Conservation (phyloP, 257 asterid species). For the Ballota nigra region DNA sequence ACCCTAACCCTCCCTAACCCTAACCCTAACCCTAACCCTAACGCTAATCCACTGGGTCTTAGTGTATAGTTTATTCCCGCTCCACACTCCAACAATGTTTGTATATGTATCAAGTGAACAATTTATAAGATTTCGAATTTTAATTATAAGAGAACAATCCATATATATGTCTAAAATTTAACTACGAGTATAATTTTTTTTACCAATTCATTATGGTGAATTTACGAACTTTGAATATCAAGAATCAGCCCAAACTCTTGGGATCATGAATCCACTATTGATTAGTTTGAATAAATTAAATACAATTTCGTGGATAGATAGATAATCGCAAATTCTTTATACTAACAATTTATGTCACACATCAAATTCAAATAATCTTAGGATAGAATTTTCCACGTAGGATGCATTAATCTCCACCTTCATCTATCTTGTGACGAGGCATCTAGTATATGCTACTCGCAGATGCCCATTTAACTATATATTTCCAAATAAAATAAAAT, state of each 20-base stretch:
- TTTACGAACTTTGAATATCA: neutral
- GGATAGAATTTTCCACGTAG: conserved; percentile 31
- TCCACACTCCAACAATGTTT: too few relatives aligned
- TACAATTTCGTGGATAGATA: neutral
- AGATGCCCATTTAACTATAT: conserved; percentile 11
- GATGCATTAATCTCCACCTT: conserved; percentile 19
- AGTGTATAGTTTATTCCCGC: too few relatives aligned
- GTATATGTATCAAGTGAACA: too few relatives aligned
- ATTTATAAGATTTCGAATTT: too few relatives aligned
- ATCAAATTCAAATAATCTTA: conserved; percentile 4
- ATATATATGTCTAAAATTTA: too few relatives aligned
- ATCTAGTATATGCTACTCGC: conserved; percentile 19
- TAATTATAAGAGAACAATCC: too few relatives aligned
- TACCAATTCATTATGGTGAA: neutral
- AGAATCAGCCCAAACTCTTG: neutral
- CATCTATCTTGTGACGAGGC: conserved; percentile 26
- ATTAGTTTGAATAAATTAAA: neutral
- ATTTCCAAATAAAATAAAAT: neutral
- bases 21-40: too few relatives aligned
- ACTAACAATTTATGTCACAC: neutral
- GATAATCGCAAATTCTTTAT: neutral
- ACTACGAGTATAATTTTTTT: too few relatives aligned
- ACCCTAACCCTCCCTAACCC: too few relatives aligned
- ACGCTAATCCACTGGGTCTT: too few relatives aligned
- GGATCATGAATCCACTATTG: neutral